A percentile compares a stretch with the other conserved stretches of the same genome.
Evolutionary conservation across 768 basidiomycete species (phyloP).

Genomic region (Lentinula sp.): DNA sequence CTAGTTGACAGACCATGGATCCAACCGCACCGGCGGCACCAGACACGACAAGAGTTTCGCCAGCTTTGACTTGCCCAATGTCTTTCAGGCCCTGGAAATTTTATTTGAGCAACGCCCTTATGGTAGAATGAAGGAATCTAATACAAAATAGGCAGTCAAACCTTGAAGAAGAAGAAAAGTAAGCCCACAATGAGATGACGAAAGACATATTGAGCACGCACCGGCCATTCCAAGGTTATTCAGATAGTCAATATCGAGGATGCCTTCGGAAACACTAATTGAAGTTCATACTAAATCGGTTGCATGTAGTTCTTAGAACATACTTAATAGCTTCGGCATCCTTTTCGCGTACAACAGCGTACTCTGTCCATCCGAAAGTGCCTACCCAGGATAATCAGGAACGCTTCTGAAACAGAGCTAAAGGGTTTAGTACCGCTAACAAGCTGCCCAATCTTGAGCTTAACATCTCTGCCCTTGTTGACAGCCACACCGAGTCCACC

Average conservation of each 20-base stretch:
- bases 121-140: slow-evolving; percentile 12
- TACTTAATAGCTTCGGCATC: slow-evolving; percentile 50
- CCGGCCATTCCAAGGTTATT: slow-evolving; percentile 75
- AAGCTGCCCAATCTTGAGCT: slow-evolving; percentile 58
- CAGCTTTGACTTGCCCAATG: slow-evolving; percentile 72
- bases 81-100: slow-evolving; percentile 68
- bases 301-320: slow-evolving; percentile 15
- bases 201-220: slow-evolving; percentile 23
- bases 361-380: slow-evolving; percentile 71
- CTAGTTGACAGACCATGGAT: slow-evolving; percentile 78
- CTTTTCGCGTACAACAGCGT: slow-evolving; percentile 53
- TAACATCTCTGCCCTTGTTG: slow-evolving; percentile 45
- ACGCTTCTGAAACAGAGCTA: too few species aligned
- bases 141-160: slow-evolving; percentile 85
- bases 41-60: slow-evolving; percentile 80
- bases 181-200: background rate
- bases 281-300: background rate
- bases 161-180: slow-evolving; percentile 32
- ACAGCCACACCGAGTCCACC: slow-evolving; percentile 62
- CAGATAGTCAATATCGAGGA: slow-evolving; percentile 68
- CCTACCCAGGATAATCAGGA: background rate
- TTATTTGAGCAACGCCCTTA: background rate
- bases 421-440: slow-evolving; percentile 54
- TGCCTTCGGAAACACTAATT: slow-evolving; percentile 51
- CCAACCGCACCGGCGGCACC: slow-evolving; percentile 93